Evolutionary conservation across 78 protist genomes (phyloP), one percentile per base, ranked within the genome.

Genomic region (Dictyostelium intermedium): DNA sequence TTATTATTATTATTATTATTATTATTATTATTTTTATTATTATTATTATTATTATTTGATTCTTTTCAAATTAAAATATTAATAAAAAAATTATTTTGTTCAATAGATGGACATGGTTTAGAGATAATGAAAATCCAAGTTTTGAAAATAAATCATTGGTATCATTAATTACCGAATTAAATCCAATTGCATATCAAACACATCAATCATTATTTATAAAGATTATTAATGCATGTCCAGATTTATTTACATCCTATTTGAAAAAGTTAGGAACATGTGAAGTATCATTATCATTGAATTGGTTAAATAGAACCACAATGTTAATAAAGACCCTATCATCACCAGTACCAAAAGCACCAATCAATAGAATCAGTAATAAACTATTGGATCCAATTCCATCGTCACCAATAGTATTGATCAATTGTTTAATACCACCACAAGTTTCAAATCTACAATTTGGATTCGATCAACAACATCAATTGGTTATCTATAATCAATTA

Each of bases 171-270:
- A 10, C 30, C 11, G 43, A 61, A 35, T 74, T 89, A 14, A 80
- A 89, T 34, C 85, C 94, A 37, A 72, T 70, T 23, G 43, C 32
- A 37, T 89, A 37, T 43, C 87, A 80, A 69, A 53, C 50, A 2
- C 94, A 89, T 47, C 94, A 89, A 20, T 14, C 70, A 69, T 74
- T 89, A 34, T 78, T 66, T 34, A 89, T 50, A 10, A 69, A 80
- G 41, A 89, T 80, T 50, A 80, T 80, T 18, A 27, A 89, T 34
- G 20, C 87, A 11, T 89, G 94, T 89, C 94, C 94, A 61, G 94
- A 89, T 34, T 53, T 89, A 18, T 66, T 83, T 41, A n/a, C 61
- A 32, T 23, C 80, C 2, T 83, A 66, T 66, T 69, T 80, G 11
- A 79, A 53, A 20, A 89, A 80, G n/a, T 16, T 80, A 0, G 94